Conservation (phyloP, 1,284 basidiomycete genomes). For the Fomitopsis schrenkii region DNA sequence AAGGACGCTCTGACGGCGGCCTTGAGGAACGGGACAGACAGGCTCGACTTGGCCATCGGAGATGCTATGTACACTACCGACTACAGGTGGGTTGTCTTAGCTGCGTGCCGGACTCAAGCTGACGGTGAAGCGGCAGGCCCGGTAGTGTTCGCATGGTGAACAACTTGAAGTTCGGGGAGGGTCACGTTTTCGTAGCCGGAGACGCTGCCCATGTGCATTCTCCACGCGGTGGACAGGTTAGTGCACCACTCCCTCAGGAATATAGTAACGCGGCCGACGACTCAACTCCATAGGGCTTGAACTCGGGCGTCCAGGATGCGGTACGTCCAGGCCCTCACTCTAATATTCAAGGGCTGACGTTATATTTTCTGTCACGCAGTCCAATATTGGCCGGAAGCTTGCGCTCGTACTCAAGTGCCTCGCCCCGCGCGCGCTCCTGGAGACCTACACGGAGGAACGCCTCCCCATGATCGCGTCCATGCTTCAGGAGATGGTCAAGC, state of each 20-base stretch:
- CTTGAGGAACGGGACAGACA: conserved; percentile 3
- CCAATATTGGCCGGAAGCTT: conserved; percentile 32
- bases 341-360: background rate
- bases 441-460: conserved; percentile 24
- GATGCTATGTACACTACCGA: conserved; percentile 4
- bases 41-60: conserved; percentile 6
- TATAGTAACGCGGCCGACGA: background rate
- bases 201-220: conserved; percentile 24
- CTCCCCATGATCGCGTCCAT: conserved; percentile 24
- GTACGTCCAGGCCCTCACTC: background rate
- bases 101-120: background rate
- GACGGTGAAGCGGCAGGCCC: conserved; percentile 21
- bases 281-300: conserved; percentile 3
- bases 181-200: conserved; percentile 33
- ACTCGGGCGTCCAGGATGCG: conserved; percentile 9
- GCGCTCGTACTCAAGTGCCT: conserved; percentile 24
- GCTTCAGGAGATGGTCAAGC: conserved; percentile 16
- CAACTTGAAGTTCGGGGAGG: conserved; percentile 30
- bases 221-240: conserved; percentile 23
- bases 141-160: conserved; percentile 35
- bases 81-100: conserved; percentile 1
- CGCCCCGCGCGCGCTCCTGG: conserved; percentile 18
- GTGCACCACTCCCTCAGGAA: conserved; percentile 10
- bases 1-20: background rate
- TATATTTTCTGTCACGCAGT: conserved; percentile 13